Evolutionary conservation across 352 stramenopile species (phyloP), one percentile per base, ranked within the genome.

Genomic region (Phytopythium montanum): DNA sequence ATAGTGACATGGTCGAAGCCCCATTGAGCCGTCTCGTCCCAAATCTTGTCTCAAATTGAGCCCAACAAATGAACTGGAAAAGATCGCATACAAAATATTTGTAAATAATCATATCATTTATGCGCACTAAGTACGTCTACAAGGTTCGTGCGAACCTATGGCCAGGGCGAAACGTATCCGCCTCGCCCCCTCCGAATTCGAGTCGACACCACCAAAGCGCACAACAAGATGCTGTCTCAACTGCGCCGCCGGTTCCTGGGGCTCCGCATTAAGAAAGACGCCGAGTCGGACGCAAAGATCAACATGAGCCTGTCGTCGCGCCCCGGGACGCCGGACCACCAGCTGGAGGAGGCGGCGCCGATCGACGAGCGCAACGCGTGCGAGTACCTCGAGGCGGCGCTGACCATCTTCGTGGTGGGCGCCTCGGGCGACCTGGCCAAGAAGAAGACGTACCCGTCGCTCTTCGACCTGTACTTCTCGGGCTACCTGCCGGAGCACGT

Each of bases 391-490:
- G 57, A 88, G 33, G 64, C 79, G 51, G 74, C 76, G 38, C 70
- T 96, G 52, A 91, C 80, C 29, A 72, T 96, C 52, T 91, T 96
- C 59, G 87, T 96, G 21, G 85, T 96, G 55, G 88, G 88, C 57
- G 88, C 88, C 1, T 95, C 88, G 14, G 88, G 88, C 53, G 87
- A 96, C 62, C 75, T 96, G 55, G 88, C 88, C 61, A 96, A 95
- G 77, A 93, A 94, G 74, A 96, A 96, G 70, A 97, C 90, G 56
- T 97, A 95, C 63, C 90, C 90, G 54, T 95, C 90, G 45, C 80
- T 97, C 61, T 97, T 96, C 62, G 76, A 87, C 23, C 75, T 97
- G 31, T 97, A 90, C 72, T 59, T 62, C 13, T 72, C 82, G 52
- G 81, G 76, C 14, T 94, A 93, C 68, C 73, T 97, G 56, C 88